Percentiles rank a stretch among this genome's conserved stretches.
Evolutionary conservation across 2,329 filamentous ascomycete genomes (phyloP).

Genomic region (Curvularia eragrostidis): DNA sequence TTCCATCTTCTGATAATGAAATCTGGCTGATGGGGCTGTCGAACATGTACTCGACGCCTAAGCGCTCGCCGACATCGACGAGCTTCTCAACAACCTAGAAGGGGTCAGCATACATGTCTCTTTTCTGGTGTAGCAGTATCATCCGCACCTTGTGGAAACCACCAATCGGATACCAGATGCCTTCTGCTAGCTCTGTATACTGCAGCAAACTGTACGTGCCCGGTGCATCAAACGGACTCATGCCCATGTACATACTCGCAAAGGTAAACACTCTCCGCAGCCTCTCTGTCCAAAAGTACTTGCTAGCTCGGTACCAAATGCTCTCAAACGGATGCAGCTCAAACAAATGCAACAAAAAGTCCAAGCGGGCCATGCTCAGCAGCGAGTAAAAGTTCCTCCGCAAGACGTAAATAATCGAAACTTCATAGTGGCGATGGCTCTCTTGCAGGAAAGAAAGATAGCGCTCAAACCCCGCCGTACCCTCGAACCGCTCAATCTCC

Average conservation of each 20-base stretch:
- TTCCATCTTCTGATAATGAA: constrained; percentile 60
- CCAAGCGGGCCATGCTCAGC: constrained; percentile 63
- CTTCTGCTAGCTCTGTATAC: constrained; percentile 77
- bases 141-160: constrained; percentile 68
- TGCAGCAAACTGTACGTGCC: constrained; percentile 76
- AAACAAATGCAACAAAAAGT: constrained; percentile 66
- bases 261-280: constrained; percentile 76
- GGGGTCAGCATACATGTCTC: constrained; percentile 12
- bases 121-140: not conserved
- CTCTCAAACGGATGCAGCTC: constrained; percentile 73
- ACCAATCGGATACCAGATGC: constrained; percentile 76
- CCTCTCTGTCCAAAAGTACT: constrained; percentile 74
- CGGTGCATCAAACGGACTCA: constrained; percentile 78
- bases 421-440: constrained; percentile 72
- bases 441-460: constrained; percentile 72
- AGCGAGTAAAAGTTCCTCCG: constrained; percentile 70
- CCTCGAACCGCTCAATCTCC: constrained; percentile 76
- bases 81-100: constrained; percentile 63
- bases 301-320: constrained; percentile 69
- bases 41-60: constrained; percentile 69
- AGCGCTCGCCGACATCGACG: constrained; percentile 66
- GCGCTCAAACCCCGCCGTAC: constrained; percentile 72
- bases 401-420: constrained; percentile 70
- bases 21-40: constrained; percentile 65
- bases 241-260: constrained; percentile 83